Percentiles rank a stretch among this genome's conserved stretches.
Conservation (phyloP, 768 basidiomycete genomes). For the Clathrus columnatus region DNA sequence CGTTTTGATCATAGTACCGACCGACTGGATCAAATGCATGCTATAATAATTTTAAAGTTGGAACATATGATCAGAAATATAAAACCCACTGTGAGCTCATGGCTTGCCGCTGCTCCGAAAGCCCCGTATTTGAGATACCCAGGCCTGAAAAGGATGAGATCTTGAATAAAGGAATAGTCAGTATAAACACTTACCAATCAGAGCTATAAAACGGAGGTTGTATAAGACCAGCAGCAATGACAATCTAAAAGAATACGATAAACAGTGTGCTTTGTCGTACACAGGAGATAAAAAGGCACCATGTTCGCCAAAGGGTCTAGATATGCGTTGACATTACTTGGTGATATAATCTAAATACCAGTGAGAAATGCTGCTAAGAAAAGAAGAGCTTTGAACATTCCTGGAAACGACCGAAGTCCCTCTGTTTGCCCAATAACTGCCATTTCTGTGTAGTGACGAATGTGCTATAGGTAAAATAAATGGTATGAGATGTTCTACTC, state of each 20-base stretch:
- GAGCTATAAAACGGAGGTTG: conserved; percentile 85
- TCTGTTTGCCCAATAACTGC: conserved; percentile 59
- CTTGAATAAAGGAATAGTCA: conserved; percentile 3
- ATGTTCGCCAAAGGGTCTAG: conserved; percentile 84
- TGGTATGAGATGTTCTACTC: neutral
- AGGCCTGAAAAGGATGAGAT: conserved; percentile 45
- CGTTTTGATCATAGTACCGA: conserved; percentile 76
- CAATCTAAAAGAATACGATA: conserved; percentile 43
- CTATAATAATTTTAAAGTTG: conserved; percentile 27
- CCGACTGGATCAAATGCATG: conserved; percentile 90
- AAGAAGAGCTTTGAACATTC: conserved; percentile 31
- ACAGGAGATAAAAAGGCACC: conserved; percentile 30
- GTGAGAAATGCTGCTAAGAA: neutral
- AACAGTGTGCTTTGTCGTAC: neutral
- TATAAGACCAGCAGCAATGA: conserved; percentile 94
- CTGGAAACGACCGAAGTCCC: conserved; percentile 59
- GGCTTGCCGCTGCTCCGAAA: conserved; percentile 86
- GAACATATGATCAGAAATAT: conserved; percentile 1
- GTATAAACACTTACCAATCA: conserved; percentile 45
- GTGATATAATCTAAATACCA: conserved; percentile 56
- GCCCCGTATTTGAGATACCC: conserved; percentile 84
- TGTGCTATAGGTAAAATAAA: neutral
- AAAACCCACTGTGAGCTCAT: conserved; percentile 72
- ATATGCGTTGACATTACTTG: conserved; percentile 74
- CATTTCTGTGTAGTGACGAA: conserved; percentile 53